phyloP scores from a whole-genome alignment of 495 filamentous ascomycete genomes.

The Baudoinia panamericana region DNA sequence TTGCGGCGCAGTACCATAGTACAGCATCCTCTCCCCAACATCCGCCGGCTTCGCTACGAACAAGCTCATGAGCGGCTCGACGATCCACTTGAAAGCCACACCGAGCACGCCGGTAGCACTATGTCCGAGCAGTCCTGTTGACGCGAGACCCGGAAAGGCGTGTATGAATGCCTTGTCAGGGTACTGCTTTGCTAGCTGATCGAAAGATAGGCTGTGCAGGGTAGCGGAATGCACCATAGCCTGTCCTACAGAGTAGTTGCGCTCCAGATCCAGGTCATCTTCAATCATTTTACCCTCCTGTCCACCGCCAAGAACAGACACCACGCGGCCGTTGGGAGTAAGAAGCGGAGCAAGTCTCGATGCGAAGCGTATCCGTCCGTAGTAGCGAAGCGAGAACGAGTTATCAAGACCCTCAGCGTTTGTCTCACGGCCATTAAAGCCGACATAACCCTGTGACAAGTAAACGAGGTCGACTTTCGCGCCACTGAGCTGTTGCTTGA shows the following conservation, averaged over 20 bases:
- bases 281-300: conserved; percentile 19
- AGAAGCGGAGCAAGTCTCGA: conserved; percentile 29
- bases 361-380: conserved; percentile 31
- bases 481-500: conserved; percentile 7
- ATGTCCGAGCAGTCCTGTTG: conserved; percentile 13
- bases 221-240: conserved; percentile 12
- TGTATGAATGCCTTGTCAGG: conserved; percentile 17
- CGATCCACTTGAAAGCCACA: conserved; percentile 9
- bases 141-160: conserved; percentile 16
- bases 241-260: conserved; percentile 12
- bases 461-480: conserved; percentile 23
- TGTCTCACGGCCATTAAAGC: conserved; percentile 6
- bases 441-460: conserved; percentile 24
- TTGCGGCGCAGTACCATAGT: conserved; percentile 7
- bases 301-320: conserved; percentile 19
- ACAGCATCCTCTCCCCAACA: conserved; percentile 19
- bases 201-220: conserved; percentile 19
- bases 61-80: conserved; percentile 11
- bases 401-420: conserved; percentile 27
- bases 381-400: conserved; percentile 29
- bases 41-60: conserved; percentile 7
- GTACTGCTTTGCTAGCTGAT: conserved; percentile 17
- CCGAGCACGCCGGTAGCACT: background rate
- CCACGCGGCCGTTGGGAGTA: conserved; percentile 17
- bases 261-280: conserved; percentile 17